These are phyloP conservation scores for Debaryomyces fabryi DNA, from an alignment of 1,139 yeast species.

Conservation along the genomic window DNA sequence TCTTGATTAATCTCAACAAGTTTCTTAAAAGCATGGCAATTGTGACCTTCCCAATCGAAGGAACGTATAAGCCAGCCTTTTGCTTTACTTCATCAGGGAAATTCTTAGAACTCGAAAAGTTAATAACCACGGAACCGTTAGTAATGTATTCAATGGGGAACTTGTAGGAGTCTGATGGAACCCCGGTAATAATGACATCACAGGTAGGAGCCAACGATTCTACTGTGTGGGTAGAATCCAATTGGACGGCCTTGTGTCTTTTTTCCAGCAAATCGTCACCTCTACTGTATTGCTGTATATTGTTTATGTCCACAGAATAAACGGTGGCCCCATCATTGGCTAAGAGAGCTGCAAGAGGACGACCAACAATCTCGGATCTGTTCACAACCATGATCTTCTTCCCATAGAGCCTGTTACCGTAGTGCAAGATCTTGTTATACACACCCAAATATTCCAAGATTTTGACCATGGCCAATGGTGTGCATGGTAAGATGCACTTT, in stretches of 20 bases:
- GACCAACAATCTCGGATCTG: constrained; percentile 94
- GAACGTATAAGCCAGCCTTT: constrained; percentile 89
- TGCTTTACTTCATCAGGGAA: constrained; percentile 78
- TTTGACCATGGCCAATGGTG: constrained; percentile 93
- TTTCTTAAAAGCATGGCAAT: constrained; percentile 92
- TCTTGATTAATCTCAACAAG: constrained; percentile 75
- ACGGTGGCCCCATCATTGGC: constrained; percentile 98
- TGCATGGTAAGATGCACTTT: constrained; percentile 92
- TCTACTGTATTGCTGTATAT: constrained; percentile 87
- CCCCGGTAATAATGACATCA: constrained; percentile 95
- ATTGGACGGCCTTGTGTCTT: constrained; percentile 82
- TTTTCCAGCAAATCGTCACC: constrained; percentile 86
- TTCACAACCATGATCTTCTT: constrained; percentile 88
- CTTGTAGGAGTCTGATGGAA: constrained; percentile 79
- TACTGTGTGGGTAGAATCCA: constrained; percentile 51
- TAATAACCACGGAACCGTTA: constrained; percentile 88
- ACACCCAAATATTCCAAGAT: constrained; percentile 87
- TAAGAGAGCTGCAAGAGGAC: constrained; percentile 92
- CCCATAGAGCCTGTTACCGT: constrained; percentile 92
- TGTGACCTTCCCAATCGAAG: constrained; percentile 94
- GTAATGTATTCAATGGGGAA: constrained; percentile 80
- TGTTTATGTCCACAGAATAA: constrained; percentile 85
- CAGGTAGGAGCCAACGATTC: constrained; percentile 72
- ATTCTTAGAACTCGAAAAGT: constrained; percentile 87
- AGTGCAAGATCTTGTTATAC: constrained; percentile 76